Conservation (phyloP, 192 early-diverging fungal genomes). For the Spizellomyces punctatus region DNA sequence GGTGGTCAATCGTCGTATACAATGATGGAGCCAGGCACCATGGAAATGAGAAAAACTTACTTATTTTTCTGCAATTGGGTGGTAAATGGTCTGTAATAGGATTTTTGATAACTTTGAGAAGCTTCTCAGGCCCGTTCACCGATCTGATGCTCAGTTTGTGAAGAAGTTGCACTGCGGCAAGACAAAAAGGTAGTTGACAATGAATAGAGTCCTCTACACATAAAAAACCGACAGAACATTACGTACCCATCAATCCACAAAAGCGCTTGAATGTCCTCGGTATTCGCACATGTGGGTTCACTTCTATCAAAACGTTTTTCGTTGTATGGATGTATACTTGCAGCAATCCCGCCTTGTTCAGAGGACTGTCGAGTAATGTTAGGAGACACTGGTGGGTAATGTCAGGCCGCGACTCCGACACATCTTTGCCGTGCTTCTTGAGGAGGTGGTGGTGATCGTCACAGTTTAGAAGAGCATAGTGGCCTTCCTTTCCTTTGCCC, state of each 20-base stretch:
- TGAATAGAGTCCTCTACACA: background rate
- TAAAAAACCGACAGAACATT: background rate
- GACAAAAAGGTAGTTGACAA: background rate
- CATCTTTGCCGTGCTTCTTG: conserved; percentile 79
- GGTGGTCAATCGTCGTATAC: background rate
- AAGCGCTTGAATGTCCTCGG: conserved; percentile 99
- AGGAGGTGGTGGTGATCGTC: conserved; percentile 93
- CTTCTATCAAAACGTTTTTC: conserved; percentile 95
- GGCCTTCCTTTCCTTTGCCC: conserved; percentile 62
- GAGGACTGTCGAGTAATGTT: conserved; percentile 93
- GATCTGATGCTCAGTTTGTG: conserved; percentile 96
- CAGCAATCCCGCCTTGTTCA: conserved; percentile 98
- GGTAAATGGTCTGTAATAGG: conserved; percentile 97
- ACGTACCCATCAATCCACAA: conserved; percentile 91
- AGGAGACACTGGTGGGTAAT: conserved; percentile 98
- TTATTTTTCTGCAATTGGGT: conserved; percentile 80
- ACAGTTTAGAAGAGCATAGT: conserved; percentile 91
- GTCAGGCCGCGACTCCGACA: conserved; percentile 85
- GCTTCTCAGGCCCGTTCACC: conserved; percentile 87
- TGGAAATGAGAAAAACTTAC: conserved; percentile 45
- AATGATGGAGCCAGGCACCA: background rate
- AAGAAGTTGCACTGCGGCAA: conserved; percentile 82
- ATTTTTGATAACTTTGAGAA: conserved; percentile 97
- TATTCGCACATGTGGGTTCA: conserved; percentile 96
- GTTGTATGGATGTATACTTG: conserved; percentile 97